Base-by-base conservation (phyloP, 176 grass and related monocot genomes). In the Phoenix dactylifera region DNA sequence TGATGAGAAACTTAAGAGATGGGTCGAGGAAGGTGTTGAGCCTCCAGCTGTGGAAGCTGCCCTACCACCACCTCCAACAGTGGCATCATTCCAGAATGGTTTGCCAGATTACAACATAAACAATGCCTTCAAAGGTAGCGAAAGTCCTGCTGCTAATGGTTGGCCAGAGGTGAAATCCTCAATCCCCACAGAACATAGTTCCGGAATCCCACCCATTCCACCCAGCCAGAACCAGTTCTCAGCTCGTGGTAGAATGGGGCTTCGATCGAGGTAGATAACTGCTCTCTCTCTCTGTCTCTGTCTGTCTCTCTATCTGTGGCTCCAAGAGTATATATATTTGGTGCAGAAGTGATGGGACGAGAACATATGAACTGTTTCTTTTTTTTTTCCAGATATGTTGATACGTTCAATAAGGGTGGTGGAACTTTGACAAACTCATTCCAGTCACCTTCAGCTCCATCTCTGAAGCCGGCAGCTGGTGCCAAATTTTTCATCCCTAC, bases 171-270 rank as follows among this genome's bases (percentile, higher is more conserved):
- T 54, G 60, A 78, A 77, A 73, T 60, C 81, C 26, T 52, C 74
- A 24, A 68, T 35, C 54, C 44, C 70, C 67, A 50, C 67, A 20
- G 84, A 92, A 50, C 73, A 74, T 59, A 69, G 70, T 64, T 60
- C 62, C n/a, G 79, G 74, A 26, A 96, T 96, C 68, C 92, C 83
- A 9, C 91, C 91, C 58, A 84, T 84, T 57, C 91, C 91, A 18
- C 87, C 75, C 53, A 76, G 72, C 55, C 93, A 98, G 67, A 98
- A 98, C 59, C 93, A 98, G 51, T 98, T 98, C 70, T 92, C 93
- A 58, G 78, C 76, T 53, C 84, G 84, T 71, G 93, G 88, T 50
- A 72, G 88, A 44, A 83, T 72, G 76, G 93, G 93, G 60, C 79
- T 98, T 49, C 79, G 93, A 44, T 92, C 87, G 44, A 98, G 93